Evolutionary conservation across 257 asterid genomes (phyloP).

Genomic region (Perilla frutescens): DNA sequence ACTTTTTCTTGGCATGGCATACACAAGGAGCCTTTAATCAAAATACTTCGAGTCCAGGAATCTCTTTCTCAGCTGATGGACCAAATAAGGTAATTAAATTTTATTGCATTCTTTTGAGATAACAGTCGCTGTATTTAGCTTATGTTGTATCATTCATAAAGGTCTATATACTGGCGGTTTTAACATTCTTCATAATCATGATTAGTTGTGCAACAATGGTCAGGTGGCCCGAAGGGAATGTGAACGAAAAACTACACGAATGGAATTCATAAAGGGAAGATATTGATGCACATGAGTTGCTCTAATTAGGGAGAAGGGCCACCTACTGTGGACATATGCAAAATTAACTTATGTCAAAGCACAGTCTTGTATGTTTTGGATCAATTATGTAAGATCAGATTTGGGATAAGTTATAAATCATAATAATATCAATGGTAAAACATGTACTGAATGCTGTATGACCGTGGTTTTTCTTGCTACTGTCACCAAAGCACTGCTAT

Average conservation of each 20-base stretch:
- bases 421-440: neutral
- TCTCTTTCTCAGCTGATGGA: neutral
- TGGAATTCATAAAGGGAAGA: neutral
- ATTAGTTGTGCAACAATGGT: neutral
- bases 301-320: neutral
- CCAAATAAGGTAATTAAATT: constrained; percentile 19
- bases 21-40: neutral
- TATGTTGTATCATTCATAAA: constrained; percentile 12
- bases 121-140: neutral
- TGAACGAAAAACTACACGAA: neutral
- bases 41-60: constrained; percentile 1
- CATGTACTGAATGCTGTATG: too few species aligned
- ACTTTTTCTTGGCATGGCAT: constrained; percentile 12
- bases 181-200: neutral
- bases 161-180: neutral
- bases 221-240: neutral
- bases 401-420: neutral
- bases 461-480: too few species aligned
- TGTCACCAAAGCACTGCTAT: too few species aligned
- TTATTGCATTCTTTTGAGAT: constrained; percentile 5
- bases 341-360: neutral
- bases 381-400: neutral
- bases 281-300: neutral
- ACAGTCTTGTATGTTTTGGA: neutral
- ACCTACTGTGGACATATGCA: neutral